phyloP scores from a whole-genome alignment of 2,329 filamentous ascomycete species.

The Aphanocladium album region DNA sequence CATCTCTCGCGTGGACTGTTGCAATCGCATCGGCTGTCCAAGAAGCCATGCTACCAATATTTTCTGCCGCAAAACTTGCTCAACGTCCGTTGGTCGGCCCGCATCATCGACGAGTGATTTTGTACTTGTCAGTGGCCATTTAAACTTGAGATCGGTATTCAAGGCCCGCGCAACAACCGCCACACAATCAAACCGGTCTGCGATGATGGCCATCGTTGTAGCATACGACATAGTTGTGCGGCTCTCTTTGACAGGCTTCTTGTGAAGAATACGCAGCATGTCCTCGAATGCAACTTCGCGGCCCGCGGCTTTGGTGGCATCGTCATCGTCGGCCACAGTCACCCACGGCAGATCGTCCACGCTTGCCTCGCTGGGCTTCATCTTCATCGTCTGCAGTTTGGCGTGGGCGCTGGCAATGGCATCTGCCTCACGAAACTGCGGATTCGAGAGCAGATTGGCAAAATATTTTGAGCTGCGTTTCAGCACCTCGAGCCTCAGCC shows the following conservation, averaged over 20 bases:
- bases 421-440: constrained; percentile 58
- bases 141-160: constrained; percentile 44
- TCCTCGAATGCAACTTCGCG: constrained; percentile 62
- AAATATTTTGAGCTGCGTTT: constrained; percentile 65
- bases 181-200: constrained; percentile 68
- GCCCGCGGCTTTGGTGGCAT: constrained; percentile 55
- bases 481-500: constrained; percentile 54
- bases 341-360: constrained; percentile 56
- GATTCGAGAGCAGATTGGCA: constrained; percentile 57
- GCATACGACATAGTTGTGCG: constrained; percentile 54
- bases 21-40: constrained; percentile 56
- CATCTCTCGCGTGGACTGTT: constrained; percentile 58
- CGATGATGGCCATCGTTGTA: constrained; percentile 63
- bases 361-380: constrained; percentile 45
- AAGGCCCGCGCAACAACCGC: constrained; percentile 50
- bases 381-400: constrained; percentile 41
- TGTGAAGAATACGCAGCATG: constrained; percentile 62
- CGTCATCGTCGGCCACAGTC: constrained; percentile 61
- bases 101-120: constrained; percentile 32
- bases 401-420: constrained; percentile 48
- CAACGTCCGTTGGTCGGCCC: constrained; percentile 40
- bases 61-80: constrained; percentile 66
- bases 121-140: constrained; percentile 46
- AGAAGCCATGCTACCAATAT: constrained; percentile 62
- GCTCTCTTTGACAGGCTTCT: constrained; percentile 34